Base-by-base conservation (phyloP, 2,329 filamentous ascomycete genomes). In the Rutstroemia sydowiana region DNA sequence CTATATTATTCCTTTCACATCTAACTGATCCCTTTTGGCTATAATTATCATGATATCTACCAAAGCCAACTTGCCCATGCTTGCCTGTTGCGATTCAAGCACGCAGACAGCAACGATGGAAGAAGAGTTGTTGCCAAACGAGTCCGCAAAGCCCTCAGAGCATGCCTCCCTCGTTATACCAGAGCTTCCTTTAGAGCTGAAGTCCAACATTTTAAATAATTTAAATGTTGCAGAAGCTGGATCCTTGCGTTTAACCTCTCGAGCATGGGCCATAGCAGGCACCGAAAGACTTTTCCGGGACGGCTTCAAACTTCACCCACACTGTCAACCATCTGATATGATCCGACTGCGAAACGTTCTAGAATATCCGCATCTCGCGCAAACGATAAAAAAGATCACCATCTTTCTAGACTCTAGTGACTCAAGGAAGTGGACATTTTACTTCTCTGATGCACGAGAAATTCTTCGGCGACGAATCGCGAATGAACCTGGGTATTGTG, bases 371-470 rank as follows among this genome's bases (percentile, higher is more conserved):
- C 49, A 48, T 13, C 34, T 52, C 16, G 49, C 49, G 26, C 26
- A 16, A 21, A 52, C 49, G 8, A 41, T 52, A 43, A 52, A 48
- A 5, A 41, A 37, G 7, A 21, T 52, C 8, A 16, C 40, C 16
- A 52, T 52, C 11, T 52, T 48, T 32, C 36, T 52, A 3, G 49
- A 52, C 16, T 52, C 49, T 2, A 52, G 44, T 5, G 44, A 52
- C 30, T 34, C 36, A 6, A 41, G 44, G 3, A 52, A 52, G 34
- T 52, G 42, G 43, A 47, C 43, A 11, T 52, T 52, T 34, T 47
- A 52, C 16, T 47, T 52, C 21, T 52, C 49, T 13, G 49, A 47
- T 41, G 49, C 43, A 4, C 23, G 44, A 18, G 49, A 52, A 41
- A 40, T 52, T 13, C 49, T 46, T 26, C 34, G 49, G 10, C 16